Base-by-base conservation (phyloP, 148 eudicot genomes). In the Bassia scoparia region DNA sequence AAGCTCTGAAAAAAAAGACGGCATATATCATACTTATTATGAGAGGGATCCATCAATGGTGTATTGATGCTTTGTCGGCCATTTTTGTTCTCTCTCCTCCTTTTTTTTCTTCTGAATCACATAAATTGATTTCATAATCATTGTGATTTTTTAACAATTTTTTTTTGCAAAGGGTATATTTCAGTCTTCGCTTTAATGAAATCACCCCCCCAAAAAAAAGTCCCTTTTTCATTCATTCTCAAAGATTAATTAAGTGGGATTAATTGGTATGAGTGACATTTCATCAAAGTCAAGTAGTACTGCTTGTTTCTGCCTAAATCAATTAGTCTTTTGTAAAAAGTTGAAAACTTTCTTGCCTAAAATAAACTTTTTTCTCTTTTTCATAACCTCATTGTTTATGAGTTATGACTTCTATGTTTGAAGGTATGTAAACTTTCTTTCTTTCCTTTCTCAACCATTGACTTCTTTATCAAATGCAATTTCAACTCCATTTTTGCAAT, bases 51-150 rank as follows among this genome's bases (percentile, higher is more conserved):
- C 76, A 69, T 78, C 74, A 78, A 75, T 65, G 69, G 20, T 66
- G 34, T 66, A 13, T 27, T 74, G 83, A 90, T 90, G 89, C 86
- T 82, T 86, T 86, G 91, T 90, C 88, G 83, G 89, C 97, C 93
- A 89, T 84, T 84, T 66, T 71, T 80, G 76, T 34, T 41, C 26
- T 8, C 41, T n/a, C 65, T 44, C 71, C 33, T 59, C 65, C 55
- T 74, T 27, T 24, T 12, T 79, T 88, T 76, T 53, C 76, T 70
- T 67, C 69, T 63, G 70, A 68, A 72, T 76, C 77, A 67, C 78
- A 56, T 15, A 71, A 55, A 34, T 35, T 31, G 18, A 26, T 67
- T 6, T 54, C 7, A 24, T 46, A 43, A 77, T 63, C 41, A 50
- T 54, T 71, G 30, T 71, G 75, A 23, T 55, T n/a, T 72, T 31